Conservation (phyloP, 257 asterid genomes). For the Rehmannia glutinosa region DNA sequence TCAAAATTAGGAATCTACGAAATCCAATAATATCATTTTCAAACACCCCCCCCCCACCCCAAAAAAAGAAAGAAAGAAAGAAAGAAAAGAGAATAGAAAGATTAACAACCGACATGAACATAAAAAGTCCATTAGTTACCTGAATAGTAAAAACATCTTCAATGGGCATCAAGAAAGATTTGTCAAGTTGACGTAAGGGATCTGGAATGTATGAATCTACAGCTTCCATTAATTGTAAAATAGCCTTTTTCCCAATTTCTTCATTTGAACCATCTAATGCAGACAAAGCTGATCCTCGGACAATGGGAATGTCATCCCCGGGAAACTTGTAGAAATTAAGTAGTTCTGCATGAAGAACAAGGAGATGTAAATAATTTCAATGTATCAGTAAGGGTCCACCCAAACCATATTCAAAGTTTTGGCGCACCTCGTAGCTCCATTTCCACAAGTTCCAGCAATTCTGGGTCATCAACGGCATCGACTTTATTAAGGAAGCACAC, state of each 20-base stretch:
- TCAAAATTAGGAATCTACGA: neutral
- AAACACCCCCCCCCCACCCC: neutral
- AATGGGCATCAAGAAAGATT: constrained; percentile 83
- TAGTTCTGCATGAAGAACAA: constrained; percentile 46
- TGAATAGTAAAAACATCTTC: constrained; percentile 95
- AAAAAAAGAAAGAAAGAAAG: neutral
- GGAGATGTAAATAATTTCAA: constrained; percentile 14
- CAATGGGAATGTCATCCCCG: constrained; percentile 85
- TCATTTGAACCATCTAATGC: constrained; percentile 85
- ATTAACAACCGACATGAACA: constrained; percentile 32
- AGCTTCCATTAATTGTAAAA: constrained; percentile 80
- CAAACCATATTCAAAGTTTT: constrained; percentile 1
- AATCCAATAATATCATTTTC: neutral
- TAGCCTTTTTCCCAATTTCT: constrained; percentile 74
- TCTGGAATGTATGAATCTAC: constrained; percentile 85
- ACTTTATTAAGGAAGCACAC: constrained; percentile 87
- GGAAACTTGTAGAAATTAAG: constrained; percentile 87
- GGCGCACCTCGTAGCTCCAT: constrained; percentile 84
- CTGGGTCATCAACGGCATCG: constrained; percentile 86
- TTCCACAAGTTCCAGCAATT: constrained; percentile 87
- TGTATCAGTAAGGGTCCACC: neutral
- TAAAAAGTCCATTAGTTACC: constrained; percentile 33
- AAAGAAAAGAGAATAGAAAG: neutral
- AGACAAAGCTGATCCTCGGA: constrained; percentile 87
- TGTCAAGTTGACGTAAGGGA: constrained; percentile 75